Evolutionary conservation across 2,329 filamentous ascomycete genomes (phyloP).

Genomic region (Aspergillus sp.): DNA sequence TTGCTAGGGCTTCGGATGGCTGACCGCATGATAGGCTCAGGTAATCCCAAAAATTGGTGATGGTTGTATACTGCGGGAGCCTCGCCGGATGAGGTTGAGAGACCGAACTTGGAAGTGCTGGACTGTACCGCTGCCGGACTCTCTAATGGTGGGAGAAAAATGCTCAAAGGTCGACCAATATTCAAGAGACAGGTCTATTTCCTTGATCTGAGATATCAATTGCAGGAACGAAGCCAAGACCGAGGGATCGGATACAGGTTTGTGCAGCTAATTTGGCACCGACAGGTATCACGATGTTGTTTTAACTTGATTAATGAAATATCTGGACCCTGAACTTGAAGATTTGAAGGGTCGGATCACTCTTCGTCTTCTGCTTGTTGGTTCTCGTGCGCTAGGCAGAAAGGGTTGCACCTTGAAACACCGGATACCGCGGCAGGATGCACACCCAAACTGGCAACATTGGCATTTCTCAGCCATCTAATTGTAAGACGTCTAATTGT

Average conservation of each 20-base stretch:
- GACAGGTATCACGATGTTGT: not conserved
- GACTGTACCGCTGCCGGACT: too few relatives aligned
- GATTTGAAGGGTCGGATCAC: too few relatives aligned
- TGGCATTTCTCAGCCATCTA: not conserved
- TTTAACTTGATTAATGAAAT: not conserved
- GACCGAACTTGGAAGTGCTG: too few relatives aligned
- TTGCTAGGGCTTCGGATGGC: too few relatives aligned
- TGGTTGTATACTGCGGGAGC: too few relatives aligned
- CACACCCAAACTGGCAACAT: not conserved
- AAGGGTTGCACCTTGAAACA: not conserved
- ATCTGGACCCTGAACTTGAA: not conserved
- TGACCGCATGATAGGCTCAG: too few relatives aligned
- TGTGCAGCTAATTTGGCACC: not conserved
- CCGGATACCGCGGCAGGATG: not conserved
- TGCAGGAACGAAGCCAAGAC: not conserved
- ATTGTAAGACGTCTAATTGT: not conserved
- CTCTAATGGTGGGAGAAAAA: too few relatives aligned
- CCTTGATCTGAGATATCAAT: not conserved
- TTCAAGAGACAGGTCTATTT: not conserved
- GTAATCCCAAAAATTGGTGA: too few relatives aligned
- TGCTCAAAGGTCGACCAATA: too few relatives aligned
- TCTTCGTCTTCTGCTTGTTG: not conserved
- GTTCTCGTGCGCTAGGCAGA: not conserved
- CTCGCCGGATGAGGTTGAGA: too few relatives aligned
- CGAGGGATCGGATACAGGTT: not conserved